These are phyloP conservation scores for Inosperma sp. DNA, from an alignment of 768 basidiomycete genomes.

Conservation along the genomic window DNA sequence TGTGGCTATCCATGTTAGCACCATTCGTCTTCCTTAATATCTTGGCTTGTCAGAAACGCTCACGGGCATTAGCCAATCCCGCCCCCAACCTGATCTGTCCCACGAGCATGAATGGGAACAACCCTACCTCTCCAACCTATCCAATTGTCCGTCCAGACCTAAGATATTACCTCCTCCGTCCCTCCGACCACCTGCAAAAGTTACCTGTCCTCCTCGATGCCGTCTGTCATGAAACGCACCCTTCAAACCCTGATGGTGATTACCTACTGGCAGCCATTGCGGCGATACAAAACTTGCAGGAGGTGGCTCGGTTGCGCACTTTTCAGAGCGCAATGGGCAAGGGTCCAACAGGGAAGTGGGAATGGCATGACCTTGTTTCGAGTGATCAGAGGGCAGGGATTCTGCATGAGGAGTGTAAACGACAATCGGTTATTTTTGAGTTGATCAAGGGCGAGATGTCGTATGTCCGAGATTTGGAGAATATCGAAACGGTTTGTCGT, in stretches of 20 bases:
- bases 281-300: constrained; percentile 77
- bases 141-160: constrained; percentile 61
- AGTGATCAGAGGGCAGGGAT: constrained; percentile 55
- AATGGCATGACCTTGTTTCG: constrained; percentile 84
- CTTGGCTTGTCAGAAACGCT: too few relatives aligned
- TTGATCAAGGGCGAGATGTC: constrained; percentile 95
- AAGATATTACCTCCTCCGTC: constrained; percentile 73
- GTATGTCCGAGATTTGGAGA: constrained; percentile 92
- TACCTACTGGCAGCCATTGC: constrained; percentile 75
- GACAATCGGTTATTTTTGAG: constrained; percentile 93
- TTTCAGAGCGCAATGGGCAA: constrained; percentile 89
- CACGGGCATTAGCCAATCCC: too few relatives aligned
- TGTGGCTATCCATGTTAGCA: too few relatives aligned
- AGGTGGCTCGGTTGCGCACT: constrained; percentile 75
- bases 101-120: too few relatives aligned
- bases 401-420: constrained; percentile 70
- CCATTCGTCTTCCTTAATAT: too few relatives aligned
- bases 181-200: constrained; percentile 80
- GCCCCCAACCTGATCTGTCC: too few relatives aligned
- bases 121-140: too few relatives aligned
- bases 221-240: constrained; percentile 75
- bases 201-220: constrained; percentile 86
- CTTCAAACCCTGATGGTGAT: constrained; percentile 78
- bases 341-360: constrained; percentile 73
- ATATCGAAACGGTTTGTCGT: constrained; percentile 65